Base-by-base conservation (phyloP, 768 basidiomycete species). In the Mycena filopes region DNA sequence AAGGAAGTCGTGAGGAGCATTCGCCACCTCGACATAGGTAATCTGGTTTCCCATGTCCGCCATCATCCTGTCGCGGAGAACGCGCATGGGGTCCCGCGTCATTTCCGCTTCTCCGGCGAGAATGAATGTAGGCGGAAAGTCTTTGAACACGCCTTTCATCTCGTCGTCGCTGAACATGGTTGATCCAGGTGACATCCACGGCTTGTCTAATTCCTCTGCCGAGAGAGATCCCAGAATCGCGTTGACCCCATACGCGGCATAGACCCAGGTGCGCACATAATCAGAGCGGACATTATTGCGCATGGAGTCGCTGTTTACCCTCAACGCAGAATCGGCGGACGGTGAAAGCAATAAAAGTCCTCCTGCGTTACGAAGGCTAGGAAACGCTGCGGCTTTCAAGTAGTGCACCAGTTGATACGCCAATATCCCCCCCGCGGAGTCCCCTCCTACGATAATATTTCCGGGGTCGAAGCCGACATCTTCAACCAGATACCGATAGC, bases 351-450 rank as follows among this genome's bases (percentile, higher is more conserved):
- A 70, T 7, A 82, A 53, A 11, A 80, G 63, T 10, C 70, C 78
- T 11, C 76, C 68, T 0, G 76, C 77, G 20, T 71, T 66, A 8
- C 48, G 68, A 1, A 72, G 60, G 6, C 56, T 55, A 36, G 73
- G 40, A 12, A 49, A 15, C 23, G 43, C 42, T 8, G 23, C 38
- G 15, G 20, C 20, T 1, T 43, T 26, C 38, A 84, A 63, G 71
- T 84, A 82, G 3, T 80, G 77, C 1, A 73, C 66, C 41, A 84
- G 71, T 20, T 78, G 76, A 15, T 82, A 63, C 0, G 81, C 83
- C 29, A 88, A 75, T 65, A 84, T 81, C 1, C 81, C 87, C 0
- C 88, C 88, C 0, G 88, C 85, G 1, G 85, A 87, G 49, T 88
- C 87, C 8, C 87, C 87, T 6, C 71, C 69, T 9, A 88, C 55